phyloP scores from a whole-genome alignment of 495 filamentous ascomycete species.

The Lophium mytilinum region DNA sequence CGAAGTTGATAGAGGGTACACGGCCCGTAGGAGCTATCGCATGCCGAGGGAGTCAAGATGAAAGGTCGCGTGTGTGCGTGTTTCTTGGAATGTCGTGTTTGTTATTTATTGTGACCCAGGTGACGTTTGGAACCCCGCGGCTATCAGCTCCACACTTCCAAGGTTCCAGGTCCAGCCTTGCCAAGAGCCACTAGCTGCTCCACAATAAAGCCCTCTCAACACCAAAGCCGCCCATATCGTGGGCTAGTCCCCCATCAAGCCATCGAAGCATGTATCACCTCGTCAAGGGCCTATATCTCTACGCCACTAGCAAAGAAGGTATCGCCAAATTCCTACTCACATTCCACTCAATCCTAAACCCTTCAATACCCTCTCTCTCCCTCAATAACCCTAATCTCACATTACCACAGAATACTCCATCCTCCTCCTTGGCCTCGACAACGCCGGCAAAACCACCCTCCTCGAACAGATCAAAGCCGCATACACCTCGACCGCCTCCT shows the following conservation, averaged over 20 bases:
- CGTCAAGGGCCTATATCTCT: slow-evolving; percentile 85
- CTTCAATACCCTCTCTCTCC: not conserved
- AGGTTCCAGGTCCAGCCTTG: too few species aligned
- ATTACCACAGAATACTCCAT: slow-evolving; percentile 77
- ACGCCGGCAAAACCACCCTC: slow-evolving; percentile 97
- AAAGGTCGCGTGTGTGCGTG: too few species aligned
- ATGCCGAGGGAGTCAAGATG: too few species aligned
- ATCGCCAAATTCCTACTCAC: not conserved
- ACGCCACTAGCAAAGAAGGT: slow-evolving; percentile 95
- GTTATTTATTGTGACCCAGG: too few species aligned
- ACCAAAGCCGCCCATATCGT: not conserved
- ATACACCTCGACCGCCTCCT: slow-evolving; percentile 47
- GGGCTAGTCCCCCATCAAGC: not conserved
- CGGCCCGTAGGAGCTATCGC: too few species aligned
- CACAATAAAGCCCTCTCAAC: not conserved
- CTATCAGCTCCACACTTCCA: too few species aligned
- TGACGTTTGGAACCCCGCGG: too few species aligned
- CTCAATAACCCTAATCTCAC: not conserved
- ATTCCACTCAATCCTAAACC: slow-evolving; percentile 1
- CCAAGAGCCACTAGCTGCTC: too few species aligned
- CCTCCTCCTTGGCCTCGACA: slow-evolving; percentile 93
- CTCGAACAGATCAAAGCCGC: slow-evolving; percentile 88
- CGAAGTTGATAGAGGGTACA: too few species aligned
- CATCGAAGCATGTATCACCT: slow-evolving; percentile 76
- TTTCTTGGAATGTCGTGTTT: too few species aligned